Evolutionary conservation across 2,329 filamentous ascomycete genomes (phyloP), one percentile per base, ranked within the genome.

Genomic region (Fusarium transvaalense): DNA sequence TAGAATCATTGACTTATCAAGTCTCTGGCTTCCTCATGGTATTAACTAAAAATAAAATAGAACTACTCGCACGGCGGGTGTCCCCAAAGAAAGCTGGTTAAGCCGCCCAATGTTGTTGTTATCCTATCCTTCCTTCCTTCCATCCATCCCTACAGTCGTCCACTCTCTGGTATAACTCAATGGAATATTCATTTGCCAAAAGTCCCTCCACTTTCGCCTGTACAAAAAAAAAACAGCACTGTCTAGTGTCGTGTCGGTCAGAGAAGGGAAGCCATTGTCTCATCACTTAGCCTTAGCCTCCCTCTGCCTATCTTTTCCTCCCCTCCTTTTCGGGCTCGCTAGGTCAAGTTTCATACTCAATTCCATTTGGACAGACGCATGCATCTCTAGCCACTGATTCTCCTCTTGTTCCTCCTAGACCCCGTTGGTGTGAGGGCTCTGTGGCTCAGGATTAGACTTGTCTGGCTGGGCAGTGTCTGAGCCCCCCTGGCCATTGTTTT

Each of bases 401-500:
- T 39, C 53, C 32, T 39, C 56, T 54, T 43, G 52, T 50, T 57
- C 38, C 55, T 52, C 50, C 54, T 65, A 76, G 27, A 58, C 54
- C 23, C 81, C 81, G 39, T 83, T 82, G 25, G 75, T 56, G 62
- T 79, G 74, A 58, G 80, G 77, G 63, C 77, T 78, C 45, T 62
- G 42, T 39, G 69, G 57, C 51, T 71, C 66, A 25, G 76, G 69
- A 59, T 78, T 78, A 17, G 74, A 76, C 67, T 75, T 76, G 61
- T 81, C 79, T 71, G 77, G 75, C 55, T 79, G 75, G 56, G 77
- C 76, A 52, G 71, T 69, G 45, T 66, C 76, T 52, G 68, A 75
- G 15, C 71, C 69, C 25, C 72, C 74, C 34, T 74, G 73, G 31
- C 68, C 72, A 35, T 65, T 74, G 23, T 76, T 79, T 52, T 82